Conservation (phyloP, 441 rosid genomes). For the Adansonia madagascariensis region DNA sequence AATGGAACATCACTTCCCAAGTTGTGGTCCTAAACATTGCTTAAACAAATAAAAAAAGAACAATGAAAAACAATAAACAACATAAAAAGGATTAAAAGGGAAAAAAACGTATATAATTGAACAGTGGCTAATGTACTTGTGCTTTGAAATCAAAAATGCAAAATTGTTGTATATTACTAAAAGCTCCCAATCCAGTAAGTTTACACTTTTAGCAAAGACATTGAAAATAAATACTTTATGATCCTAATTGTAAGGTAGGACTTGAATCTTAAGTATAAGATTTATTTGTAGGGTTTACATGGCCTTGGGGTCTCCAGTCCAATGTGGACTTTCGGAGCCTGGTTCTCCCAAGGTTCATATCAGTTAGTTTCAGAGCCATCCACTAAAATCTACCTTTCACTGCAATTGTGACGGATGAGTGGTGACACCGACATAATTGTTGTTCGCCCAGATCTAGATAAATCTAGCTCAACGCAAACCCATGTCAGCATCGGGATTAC, state of each 20-base stretch:
- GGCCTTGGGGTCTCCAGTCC: too few relatives aligned
- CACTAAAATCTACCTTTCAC: not conserved
- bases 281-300: not conserved
- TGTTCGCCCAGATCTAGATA: not conserved
- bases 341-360: not conserved
- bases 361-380: not conserved
- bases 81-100: not conserved
- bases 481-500: not conserved
- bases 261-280: not conserved
- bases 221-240: not conserved
- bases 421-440: not conserved
- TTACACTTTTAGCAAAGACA: not conserved
- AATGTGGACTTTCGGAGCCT: too few relatives aligned
- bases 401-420: not conserved
- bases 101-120: not conserved
- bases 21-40: constrained; percentile 56
- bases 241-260: not conserved
- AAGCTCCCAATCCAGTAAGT: not conserved
- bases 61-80: not conserved
- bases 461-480: not conserved
- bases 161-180: not conserved
- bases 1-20: constrained; percentile 85
- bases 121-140: not conserved
- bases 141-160: not conserved
- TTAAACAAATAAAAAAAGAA: constrained; percentile 11